Percentiles rank a stretch among this genome's conserved stretches.
Evolutionary conservation across 2,329 filamentous ascomycete genomes (phyloP).

Genomic region (Aureobasidium sp.): DNA sequence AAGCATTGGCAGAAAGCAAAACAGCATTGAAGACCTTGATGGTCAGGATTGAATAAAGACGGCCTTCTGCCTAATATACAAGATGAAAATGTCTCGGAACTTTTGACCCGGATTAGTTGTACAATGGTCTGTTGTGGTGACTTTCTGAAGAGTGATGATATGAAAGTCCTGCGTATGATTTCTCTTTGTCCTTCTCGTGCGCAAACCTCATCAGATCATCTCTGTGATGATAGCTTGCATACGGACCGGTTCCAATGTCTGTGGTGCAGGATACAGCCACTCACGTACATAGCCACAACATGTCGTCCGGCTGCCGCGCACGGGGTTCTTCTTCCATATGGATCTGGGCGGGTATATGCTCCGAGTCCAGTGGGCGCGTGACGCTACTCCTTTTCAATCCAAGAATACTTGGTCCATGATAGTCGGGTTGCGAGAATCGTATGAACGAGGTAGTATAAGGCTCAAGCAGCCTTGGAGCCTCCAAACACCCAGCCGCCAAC

Average conservation of each 20-base stretch:
- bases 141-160: not conserved
- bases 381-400: not conserved
- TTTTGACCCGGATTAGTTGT: not conserved
- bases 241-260: not conserved
- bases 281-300: not conserved
- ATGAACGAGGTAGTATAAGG: not conserved
- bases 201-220: not conserved
- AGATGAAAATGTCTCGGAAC: not conserved
- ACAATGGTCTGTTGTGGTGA: not conserved
- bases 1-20: not conserved
- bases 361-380: not conserved
- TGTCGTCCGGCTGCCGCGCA: too few species aligned
- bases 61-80: not conserved
- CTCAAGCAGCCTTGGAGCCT: slow-evolving; percentile 5
- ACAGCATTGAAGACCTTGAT: slow-evolving; percentile 2
- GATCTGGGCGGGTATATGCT: not conserved
- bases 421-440: not conserved
- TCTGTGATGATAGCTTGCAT: not conserved
- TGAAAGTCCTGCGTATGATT: not conserved
- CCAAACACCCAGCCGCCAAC: slow-evolving; percentile 36
- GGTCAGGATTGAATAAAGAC: slow-evolving; percentile 5
- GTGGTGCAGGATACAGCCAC: not conserved
- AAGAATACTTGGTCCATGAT: too few species aligned
- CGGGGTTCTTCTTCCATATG: too few species aligned
- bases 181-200: not conserved